Base-by-base conservation (phyloP, 116 monocot genomes). In the Cymodocea nodosa region DNA sequence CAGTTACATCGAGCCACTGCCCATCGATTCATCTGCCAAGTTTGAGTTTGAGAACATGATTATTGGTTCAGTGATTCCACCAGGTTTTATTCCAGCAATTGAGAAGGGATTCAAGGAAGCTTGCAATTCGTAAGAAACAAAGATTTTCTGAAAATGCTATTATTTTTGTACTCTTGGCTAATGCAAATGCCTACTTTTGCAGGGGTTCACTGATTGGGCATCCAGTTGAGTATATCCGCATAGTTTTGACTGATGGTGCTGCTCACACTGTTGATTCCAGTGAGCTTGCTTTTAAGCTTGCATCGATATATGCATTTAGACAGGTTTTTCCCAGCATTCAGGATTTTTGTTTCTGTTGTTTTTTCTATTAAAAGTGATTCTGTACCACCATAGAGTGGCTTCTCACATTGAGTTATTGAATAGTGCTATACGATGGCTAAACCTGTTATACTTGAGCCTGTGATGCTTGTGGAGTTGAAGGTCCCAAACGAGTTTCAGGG, bases 91-190 rank as follows among this genome's bases (percentile, higher is more conserved):
- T 62, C 91, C 95, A 35, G 87, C 90, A 49, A 95, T 95, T 66
- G 95, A 95, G 70, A 95, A 95, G 68, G 95, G 95, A 52, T 95
- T 95, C 72, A 90, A 66, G 75, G 95, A 95, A 78, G 95, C 95
- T 53, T 74, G 81, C 77, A 95, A 95, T 70, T 95, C 95, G 93
- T 93, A 53, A 83, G 87, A 73, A 34, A 25, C 56, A 39, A 53
- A 44, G 49, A 1, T 55, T 64, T 56, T 63, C 39, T n/a, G 37
- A 39, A 54, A 20, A 56, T 36, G 30, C 12, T 52, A 19, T 17
- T 18, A 24, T 50, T n/a, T n/a, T 30, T 40, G 49, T 56, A 35
- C 24, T 50, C 51, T 64, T 65, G 36, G 18, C 57, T 30, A 30
- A 30, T 30, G 25, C 23, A n/a, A 19, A 56, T 56, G 14, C 15